Evolutionary conservation across 768 basidiomycete species (phyloP), one percentile per base, ranked within the genome.

Genomic region (Phylloporus scabripes): DNA sequence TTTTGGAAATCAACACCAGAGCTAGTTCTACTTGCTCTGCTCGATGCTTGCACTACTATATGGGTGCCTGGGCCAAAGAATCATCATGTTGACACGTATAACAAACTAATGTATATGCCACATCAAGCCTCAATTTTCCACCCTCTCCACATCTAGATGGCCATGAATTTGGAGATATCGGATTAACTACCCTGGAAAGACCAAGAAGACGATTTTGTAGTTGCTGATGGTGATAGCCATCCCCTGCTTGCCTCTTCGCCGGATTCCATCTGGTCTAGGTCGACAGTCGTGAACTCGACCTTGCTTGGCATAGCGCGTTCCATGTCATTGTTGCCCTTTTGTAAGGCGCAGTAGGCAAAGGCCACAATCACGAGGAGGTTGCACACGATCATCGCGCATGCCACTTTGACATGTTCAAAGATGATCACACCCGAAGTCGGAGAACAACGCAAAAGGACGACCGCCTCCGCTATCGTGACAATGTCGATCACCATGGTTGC

Each of bases 311-410:
- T 24, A 4, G 50, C 23, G 21, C 37, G 40, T 2, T 51, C 54
- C 0, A 43, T 21, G 18, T 23, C 38, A 7, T 17, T 5, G 8
- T 39, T 28, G 11, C 28, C 33, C 32, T 34, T 37, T 52, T 31
- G 48, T 24, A 46, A 21, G 24, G 52, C 6, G 31, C 58, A 54
- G 34, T 58, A 65, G 21, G 54, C 28, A 24, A 59, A 60, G 10
- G 55, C 36, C 36, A 48, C 56, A 17, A 60, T 59, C n/a, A 59
- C 62, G 2, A 64, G 51, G 26, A 60, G 20, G 45, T 65, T 62
- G 44, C 63, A 64, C 14, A 63, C 52, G 23, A 60, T 47, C 43
- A 59, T 29, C n/a, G 54, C 49, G 32, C 47, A 55, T 20, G 43
- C 54, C 26, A 51, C 52, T 39, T 61, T 61, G 49, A 64, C 46